Base-by-base conservation (phyloP, 2,329 filamentous ascomycete genomes). In the Dactylellina cionopaga region DNA sequence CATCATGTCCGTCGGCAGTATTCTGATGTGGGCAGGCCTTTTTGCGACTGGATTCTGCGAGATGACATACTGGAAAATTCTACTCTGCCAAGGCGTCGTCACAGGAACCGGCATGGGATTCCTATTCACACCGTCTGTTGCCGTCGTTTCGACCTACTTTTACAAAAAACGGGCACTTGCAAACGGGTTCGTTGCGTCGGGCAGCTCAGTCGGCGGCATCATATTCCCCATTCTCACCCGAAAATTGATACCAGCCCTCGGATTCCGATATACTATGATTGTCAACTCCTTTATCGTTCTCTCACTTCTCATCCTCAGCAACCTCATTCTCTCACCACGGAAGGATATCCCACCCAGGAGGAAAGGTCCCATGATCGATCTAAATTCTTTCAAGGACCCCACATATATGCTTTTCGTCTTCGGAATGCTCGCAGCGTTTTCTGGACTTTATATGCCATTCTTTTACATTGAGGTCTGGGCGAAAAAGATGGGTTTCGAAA, bases 221-320 rank as follows among this genome's bases (percentile, higher is more conserved):
- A 82, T 90, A 1, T 91, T 88, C 76, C 88, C 89, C 0, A 81
- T 86, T 1, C 82, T 87, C 15, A 82, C 85, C 0, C 81, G 83
- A 76, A 83, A 87, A 59, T 79, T 90, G 9, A 79, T 89, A 1
- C 85, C 87, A 0, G 81, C 81, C 15, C 80, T 90, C 2, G 88
- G 88, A 0, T 90, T 89, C 76, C 82, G 82, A 0, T 90, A 88
- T 87, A 88, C 88, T 0, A 83, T 89, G n/a, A 82, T 90, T 55
- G 83, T 90, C 29, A 85, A 87, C 24, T 74, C 89, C 1, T 83
- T 76, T 0, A 79, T 82, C 0, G 76, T 82, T 2, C 78, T 82
- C 0, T 78, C 80, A 1, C 80, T 80, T 25, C 75, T 84, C 15
- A 64, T 83, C 7, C 81, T 85, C 31, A 80, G 84, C n/a, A 82